Conservation (phyloP, 768 basidiomycete genomes). For the Lactarius deliciosus region DNA sequence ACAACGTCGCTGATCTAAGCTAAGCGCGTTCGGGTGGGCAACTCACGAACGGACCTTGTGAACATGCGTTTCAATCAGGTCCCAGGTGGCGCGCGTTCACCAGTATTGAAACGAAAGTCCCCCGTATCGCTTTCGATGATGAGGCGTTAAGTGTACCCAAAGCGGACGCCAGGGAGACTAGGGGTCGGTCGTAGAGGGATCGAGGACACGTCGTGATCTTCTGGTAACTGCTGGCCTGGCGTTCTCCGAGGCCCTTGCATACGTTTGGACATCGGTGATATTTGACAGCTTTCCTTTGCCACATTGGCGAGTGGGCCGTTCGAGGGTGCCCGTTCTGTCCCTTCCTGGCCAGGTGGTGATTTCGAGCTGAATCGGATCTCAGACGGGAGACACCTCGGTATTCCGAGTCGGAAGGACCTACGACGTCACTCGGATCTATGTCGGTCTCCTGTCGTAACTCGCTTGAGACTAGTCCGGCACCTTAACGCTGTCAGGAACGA, state of each 20-base stretch:
- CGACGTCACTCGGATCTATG: constrained; percentile 78
- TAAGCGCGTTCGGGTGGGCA: constrained; percentile 72
- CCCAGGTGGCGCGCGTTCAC: constrained; percentile 76
- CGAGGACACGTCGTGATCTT: constrained; percentile 55
- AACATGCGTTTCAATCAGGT: neutral
- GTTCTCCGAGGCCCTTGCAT: constrained; percentile 79
- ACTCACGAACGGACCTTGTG: constrained; percentile 31
- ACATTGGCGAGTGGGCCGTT: constrained; percentile 81
- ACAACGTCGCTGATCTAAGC: constrained; percentile 65
- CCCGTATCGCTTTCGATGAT: neutral
- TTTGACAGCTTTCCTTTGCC: constrained; percentile 73
- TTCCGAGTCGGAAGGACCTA: constrained; percentile 42
- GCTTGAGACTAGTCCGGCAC: constrained; percentile 64
- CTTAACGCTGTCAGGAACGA: constrained; percentile 57
- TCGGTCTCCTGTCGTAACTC: constrained; percentile 85
- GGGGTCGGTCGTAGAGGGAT: constrained; percentile 42
- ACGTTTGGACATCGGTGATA: constrained; percentile 83
- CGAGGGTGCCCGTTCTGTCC: constrained; percentile 42
- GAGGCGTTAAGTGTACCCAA: constrained; percentile 39
- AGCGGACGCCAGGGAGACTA: constrained; percentile 76
- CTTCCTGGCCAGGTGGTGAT: neutral
- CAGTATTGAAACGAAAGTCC: constrained; percentile 63
- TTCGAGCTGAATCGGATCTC: constrained; percentile 10
- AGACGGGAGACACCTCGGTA: constrained; percentile 78
- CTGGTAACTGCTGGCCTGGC: constrained; percentile 71